These are phyloP conservation scores for Fusarium phyllophilum DNA, from an alignment of 2,329 filamentous ascomycete genomes.

Conservation along the genomic window DNA sequence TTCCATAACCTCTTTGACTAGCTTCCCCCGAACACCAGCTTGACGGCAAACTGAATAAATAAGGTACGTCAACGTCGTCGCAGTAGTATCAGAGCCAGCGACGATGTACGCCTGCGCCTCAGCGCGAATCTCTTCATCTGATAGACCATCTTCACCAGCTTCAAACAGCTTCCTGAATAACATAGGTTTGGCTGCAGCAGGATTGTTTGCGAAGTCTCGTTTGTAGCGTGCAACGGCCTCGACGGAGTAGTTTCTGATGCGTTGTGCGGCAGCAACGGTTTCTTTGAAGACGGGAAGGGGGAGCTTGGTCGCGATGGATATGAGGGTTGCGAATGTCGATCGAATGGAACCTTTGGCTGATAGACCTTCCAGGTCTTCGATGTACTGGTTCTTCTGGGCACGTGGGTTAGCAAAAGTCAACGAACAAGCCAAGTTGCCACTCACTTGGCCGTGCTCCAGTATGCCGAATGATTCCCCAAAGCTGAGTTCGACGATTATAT, in stretches of 20 bases:
- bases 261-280: not conserved
- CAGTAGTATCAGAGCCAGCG: not conserved
- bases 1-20: rapidly evolving
- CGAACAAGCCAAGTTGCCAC: rapidly evolving
- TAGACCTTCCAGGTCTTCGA: not conserved
- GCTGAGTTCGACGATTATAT: not conserved
- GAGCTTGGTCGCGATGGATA: not conserved
- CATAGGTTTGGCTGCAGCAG: not conserved
- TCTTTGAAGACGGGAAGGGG: not conserved
- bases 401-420: rapidly evolving
- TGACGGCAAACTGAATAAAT: not conserved
- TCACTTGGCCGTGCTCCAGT: not conserved
- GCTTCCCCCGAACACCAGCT: rapidly evolving
- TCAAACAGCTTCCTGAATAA: not conserved
- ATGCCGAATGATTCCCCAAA: not conserved
- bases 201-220: not conserved
- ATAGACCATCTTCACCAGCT: not conserved
- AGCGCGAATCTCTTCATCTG: not conserved
- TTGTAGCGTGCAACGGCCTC: not conserved
- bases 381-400: not conserved
- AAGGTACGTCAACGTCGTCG: not conserved
- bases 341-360: not conserved
- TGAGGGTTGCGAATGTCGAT: not conserved
- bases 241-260: not conserved
- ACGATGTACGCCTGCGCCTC: not conserved